These are phyloP conservation scores for Hirschioporus abietinus DNA, from an alignment of 768 basidiomycete genomes.

Conservation along the genomic window DNA sequence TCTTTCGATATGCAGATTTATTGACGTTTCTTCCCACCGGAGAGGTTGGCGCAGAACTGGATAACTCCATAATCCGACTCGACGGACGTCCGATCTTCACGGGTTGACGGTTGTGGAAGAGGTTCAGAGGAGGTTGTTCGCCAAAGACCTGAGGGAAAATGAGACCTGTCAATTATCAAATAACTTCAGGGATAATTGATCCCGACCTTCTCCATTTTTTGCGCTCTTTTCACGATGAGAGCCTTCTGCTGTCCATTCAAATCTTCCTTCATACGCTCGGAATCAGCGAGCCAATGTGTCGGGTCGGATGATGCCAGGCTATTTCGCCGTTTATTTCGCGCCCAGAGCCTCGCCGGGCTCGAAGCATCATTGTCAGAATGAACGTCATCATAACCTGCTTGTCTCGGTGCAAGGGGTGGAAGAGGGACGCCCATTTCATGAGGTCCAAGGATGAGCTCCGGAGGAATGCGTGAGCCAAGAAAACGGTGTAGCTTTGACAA, in stretches of 20 bases:
- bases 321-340: conserved; percentile 42
- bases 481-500: conserved; percentile 81
- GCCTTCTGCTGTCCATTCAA: conserved; percentile 71
- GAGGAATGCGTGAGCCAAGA: conserved; percentile 76
- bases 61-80: conserved; percentile 5
- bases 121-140: conserved; percentile 68
- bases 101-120: conserved; percentile 67
- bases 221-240: conserved; percentile 70
- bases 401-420: conserved; percentile 23
- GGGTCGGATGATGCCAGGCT: conserved; percentile 45
- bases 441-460: conserved; percentile 56
- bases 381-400: not conserved
- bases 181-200: not conserved
- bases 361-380: conserved; percentile 24
- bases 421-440: conserved; percentile 27
- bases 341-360: conserved; percentile 34
- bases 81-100: conserved; percentile 10
- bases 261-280: conserved; percentile 65
- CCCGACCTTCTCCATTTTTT: conserved; percentile 84
- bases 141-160: conserved; percentile 61
- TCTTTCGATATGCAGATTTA: conserved; percentile 41
- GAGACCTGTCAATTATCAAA: conserved; percentile 9
- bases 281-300: conserved; percentile 45
- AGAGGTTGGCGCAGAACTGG: conserved; percentile 14
- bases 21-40: conserved; percentile 37